Evolutionary conservation across 176 grass and related monocot genomes (phyloP), one percentile per base, ranked within the genome.

Genomic region (Puya raimondii): DNA sequence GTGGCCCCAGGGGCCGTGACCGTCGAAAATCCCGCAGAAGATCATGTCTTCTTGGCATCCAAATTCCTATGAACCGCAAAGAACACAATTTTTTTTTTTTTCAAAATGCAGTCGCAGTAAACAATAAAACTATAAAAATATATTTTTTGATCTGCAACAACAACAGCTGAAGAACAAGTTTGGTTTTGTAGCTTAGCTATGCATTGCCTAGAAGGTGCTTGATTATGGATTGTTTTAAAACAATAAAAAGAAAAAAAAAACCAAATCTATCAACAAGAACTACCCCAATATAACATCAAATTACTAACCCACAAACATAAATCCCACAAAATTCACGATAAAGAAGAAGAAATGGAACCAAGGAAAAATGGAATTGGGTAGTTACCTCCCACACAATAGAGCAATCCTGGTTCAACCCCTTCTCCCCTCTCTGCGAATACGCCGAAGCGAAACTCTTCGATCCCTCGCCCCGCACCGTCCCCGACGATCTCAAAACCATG

Each of bases 21-120:
- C 95, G 54, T 99, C 95, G 51, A 99, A 99, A 48, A 99, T 79
- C 57, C 95, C 95, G 72, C 90, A 99, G 22, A 94, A 77, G 68
- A 88, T 65, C 42, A 67, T 88, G 73, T 82, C 82, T 1, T 99
- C 85, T 61, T 91, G 75, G 80, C 78, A 84, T 11, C 95, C 95
- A 70, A 94, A 99, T 65, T 82, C 95, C 95, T 99, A 74, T 10
- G 20, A 42, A 71, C 6, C 29, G 47, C 7, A 48, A 10, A 3
- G 53, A 54, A 2, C 4, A 6, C 16, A 66, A 21, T 1, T 26
- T 2, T 18, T 65, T 47, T 1, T 26, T 2, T 18, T 65, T 47
- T 50, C 12, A 63, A 56, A 69, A 1, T 10, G 49, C 47, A 65
- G 13, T 6, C 6, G 33, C 33, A 42, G 33, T 42, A 42, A 42